Conservation (phyloP, 2,329 filamentous ascomycete genomes). For the Decorospora gaudefroyi region DNA sequence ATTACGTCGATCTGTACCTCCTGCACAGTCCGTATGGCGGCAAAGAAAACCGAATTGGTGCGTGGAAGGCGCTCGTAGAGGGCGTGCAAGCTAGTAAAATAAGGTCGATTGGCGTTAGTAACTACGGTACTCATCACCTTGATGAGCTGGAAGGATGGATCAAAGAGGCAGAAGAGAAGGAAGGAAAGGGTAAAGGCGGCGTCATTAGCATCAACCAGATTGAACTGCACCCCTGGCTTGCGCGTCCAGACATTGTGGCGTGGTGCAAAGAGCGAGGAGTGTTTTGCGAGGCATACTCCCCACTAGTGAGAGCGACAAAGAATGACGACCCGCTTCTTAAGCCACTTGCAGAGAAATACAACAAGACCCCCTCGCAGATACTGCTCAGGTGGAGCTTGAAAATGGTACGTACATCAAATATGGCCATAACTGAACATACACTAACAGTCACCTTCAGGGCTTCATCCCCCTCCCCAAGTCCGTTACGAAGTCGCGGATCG, state of each 20-base stretch:
- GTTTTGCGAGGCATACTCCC: constrained; percentile 55
- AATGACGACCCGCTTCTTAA: constrained; percentile 60
- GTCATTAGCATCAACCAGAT: constrained; percentile 78
- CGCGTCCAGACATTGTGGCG: constrained; percentile 73
- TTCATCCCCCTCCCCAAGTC: constrained; percentile 68
- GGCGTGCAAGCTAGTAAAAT: constrained; percentile 58
- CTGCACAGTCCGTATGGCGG: constrained; percentile 61
- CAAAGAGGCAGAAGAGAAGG: constrained; percentile 65
- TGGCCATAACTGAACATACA: too few relatives aligned
- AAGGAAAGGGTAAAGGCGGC: constrained; percentile 67
- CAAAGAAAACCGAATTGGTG: constrained; percentile 54
- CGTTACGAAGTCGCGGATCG: constrained; percentile 62
- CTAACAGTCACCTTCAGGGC: constrained; percentile 48
- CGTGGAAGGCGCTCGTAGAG: constrained; percentile 61
- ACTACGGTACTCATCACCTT: constrained; percentile 61
- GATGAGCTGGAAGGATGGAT: constrained; percentile 60
- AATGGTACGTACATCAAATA: constrained; percentile 29
- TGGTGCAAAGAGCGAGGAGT: constrained; percentile 68
- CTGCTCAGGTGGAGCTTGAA: constrained; percentile 62
- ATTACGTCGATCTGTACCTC: constrained; percentile 69
- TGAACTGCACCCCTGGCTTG: constrained; percentile 88
- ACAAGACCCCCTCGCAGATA: constrained; percentile 63
- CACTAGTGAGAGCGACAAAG: constrained; percentile 52
- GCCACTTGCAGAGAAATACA: constrained; percentile 59
- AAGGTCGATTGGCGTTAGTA: constrained; percentile 58